Base-by-base conservation (phyloP, 176 grass and related monocot species). In the Carex pumila region DNA sequence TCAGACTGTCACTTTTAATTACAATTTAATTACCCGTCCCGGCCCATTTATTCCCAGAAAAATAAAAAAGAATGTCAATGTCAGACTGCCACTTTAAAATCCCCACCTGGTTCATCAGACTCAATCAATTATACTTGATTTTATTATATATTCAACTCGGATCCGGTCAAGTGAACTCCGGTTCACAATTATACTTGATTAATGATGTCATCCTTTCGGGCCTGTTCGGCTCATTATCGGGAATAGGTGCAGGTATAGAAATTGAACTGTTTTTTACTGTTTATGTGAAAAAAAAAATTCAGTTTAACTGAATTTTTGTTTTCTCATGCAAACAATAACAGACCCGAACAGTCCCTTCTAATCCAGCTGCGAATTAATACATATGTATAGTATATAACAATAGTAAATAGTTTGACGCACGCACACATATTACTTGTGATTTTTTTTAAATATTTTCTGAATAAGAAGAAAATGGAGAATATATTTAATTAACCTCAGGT, bases 81-180 rank as follows among this genome's bases (percentile, higher is more conserved):
- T 47, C 71, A 75, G 71, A 53, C 45, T 75, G 71, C 53, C 71
- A 75, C 71, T 75, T 75, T 29, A 75, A 75, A 75, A 75, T 75
- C 12, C 71, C 71, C 71, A 75, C 43, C 71, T 75, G 71, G 43
- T 75, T 75, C 11, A 75, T 75, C 45, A 53, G 71, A 52, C 45
- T 12, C 39, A 74, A 52, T 74, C 22, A 12, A 52, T 25, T 25
- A 25, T 25, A 25, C 25, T 25, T 25, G 45, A 29, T 52, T 74
- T 74, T 74, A 50, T 50, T 59, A 59, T 59, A 53, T 74, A 74
- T 52, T 14, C 65, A 15, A 17, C 32, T 68, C 13, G 32, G 32
- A 30, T 68, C 31, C n/a, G 18, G n/a, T 21, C 58, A 19, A 10
- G 2, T 72, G 68, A 43, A 43, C 39, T 21, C 22, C 18, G 17